Evolutionary conservation across 2,329 filamentous ascomycete species (phyloP).

Genomic region (Ascochyta pisi): DNA sequence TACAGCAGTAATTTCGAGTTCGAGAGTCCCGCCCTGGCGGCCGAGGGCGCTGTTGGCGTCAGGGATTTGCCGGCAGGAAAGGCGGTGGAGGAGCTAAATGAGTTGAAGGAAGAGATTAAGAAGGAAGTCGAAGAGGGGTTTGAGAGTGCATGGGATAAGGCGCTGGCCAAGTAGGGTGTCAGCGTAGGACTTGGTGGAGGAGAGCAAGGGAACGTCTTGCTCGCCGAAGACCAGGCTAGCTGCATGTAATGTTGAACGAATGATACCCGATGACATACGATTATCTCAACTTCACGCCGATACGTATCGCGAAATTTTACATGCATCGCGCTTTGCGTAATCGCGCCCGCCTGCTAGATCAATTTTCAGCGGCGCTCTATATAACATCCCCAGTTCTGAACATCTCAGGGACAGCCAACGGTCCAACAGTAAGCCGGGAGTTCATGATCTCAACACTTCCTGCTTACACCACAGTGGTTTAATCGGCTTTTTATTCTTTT

Average conservation of each 20-base stretch:
- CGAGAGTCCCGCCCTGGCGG: slow-evolving; percentile 50
- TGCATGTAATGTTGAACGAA: slow-evolving; percentile 11
- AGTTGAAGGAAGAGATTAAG: slow-evolving; percentile 51
- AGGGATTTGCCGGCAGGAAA: background rate
- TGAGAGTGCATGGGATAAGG: slow-evolving; percentile 75
- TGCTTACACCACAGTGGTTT: no score
- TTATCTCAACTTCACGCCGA: background rate
- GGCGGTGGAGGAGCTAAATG: slow-evolving; percentile 61
- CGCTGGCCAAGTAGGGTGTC: slow-evolving; percentile 52
- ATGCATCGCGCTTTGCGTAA: no score
- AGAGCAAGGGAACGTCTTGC: background rate
- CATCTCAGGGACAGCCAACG: no score
- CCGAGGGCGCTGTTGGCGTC: slow-evolving; percentile 17
- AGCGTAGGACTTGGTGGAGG: background rate
- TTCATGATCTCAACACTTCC: no score
- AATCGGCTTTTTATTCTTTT: no score
- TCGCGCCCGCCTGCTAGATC: no score
- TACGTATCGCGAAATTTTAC: background rate
- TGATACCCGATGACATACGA: slow-evolving; percentile 13
- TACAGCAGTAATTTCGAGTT: slow-evolving; percentile 81
- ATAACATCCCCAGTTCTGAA: no score
- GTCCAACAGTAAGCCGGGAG: no score
- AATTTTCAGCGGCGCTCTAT: no score
- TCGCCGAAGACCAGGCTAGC: background rate
- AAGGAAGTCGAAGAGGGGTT: slow-evolving; percentile 59